phyloP scores from a whole-genome alignment of 176 grass and related monocot genomes.

The Chrysopogon serrulatus region DNA sequence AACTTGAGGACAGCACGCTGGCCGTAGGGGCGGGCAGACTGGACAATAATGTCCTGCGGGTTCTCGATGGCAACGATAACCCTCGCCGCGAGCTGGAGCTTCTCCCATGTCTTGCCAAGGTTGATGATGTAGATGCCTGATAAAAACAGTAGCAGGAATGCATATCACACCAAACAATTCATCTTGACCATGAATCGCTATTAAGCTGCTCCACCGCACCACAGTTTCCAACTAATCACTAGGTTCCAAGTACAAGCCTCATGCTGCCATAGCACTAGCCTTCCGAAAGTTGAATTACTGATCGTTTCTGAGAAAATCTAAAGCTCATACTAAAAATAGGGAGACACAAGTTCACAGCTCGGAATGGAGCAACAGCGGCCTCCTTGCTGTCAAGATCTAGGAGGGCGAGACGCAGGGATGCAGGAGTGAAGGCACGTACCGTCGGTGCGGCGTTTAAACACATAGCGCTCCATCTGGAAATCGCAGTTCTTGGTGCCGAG shows the following conservation, averaged over 20 bases:
- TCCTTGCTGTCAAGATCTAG: neutral
- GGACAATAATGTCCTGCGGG: constrained; percentile 91
- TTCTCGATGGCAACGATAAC: constrained; percentile 94
- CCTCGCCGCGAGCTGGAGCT: constrained; percentile 72
- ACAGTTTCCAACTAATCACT: neutral
- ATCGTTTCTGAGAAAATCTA: neutral
- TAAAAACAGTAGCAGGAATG: neutral
- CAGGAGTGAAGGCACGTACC: constrained; percentile 24
- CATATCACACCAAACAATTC: neutral
- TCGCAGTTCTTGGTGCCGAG: constrained; percentile 98
- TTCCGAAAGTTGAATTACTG: neutral
- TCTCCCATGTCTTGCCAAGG: constrained; percentile 87
- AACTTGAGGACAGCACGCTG: constrained; percentile 90
- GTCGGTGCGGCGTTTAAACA: constrained; percentile 72
- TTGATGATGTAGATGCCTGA: constrained; percentile 88
- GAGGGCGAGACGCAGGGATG: no score
- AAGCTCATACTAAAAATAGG: neutral
- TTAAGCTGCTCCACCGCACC: no score
- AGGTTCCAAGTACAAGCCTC: neutral
- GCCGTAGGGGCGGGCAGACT: constrained; percentile 86
- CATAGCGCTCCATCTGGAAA: constrained; percentile 99
- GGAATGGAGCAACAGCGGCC: neutral
- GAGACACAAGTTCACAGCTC: neutral
- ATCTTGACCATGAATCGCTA: neutral
- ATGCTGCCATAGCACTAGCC: neutral